Conservation (phyloP, 2,329 filamentous ascomycete genomes). For the Aspergillus clavatus region DNA sequence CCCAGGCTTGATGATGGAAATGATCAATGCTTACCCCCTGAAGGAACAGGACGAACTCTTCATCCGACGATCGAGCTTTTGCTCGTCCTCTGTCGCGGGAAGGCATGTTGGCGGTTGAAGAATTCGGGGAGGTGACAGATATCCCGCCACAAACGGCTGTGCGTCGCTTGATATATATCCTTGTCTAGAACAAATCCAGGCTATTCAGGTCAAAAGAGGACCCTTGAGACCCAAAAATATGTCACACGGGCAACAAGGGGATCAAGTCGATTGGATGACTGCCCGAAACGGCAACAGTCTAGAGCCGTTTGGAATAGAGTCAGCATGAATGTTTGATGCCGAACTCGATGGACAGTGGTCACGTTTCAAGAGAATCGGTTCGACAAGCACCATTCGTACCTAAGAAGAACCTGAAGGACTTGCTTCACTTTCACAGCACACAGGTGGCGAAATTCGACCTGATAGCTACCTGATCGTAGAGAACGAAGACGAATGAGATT, state of each 20-base stretch:
- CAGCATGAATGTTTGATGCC: not conserved
- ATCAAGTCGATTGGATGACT: not conserved
- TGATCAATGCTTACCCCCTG: constrained; percentile 34
- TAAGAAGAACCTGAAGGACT: too few relatives aligned
- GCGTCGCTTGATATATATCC: not conserved
- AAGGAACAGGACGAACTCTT: constrained; percentile 43
- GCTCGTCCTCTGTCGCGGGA: constrained; percentile 31
- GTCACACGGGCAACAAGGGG: not conserved
- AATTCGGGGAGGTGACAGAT: not conserved
- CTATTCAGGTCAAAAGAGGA: not conserved
- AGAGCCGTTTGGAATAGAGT: not conserved
- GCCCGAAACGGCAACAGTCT: not conserved
- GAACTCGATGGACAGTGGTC: not conserved
- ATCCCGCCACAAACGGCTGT: not conserved
- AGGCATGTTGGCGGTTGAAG: constrained; percentile 23
- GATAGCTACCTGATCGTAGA: not conserved
- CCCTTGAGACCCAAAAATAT: not conserved
- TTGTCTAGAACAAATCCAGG: not conserved
- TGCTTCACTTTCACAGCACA: too few relatives aligned
- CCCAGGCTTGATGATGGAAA: not conserved
- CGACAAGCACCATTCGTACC: too few relatives aligned
- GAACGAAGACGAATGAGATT: not conserved
- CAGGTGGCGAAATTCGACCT: not conserved
- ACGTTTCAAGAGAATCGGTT: too few relatives aligned
- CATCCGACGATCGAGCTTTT: constrained; percentile 32